phyloP scores from a whole-genome alignment of 1,284 basidiomycete species.

The Cryptococcus maquisensis region DNA sequence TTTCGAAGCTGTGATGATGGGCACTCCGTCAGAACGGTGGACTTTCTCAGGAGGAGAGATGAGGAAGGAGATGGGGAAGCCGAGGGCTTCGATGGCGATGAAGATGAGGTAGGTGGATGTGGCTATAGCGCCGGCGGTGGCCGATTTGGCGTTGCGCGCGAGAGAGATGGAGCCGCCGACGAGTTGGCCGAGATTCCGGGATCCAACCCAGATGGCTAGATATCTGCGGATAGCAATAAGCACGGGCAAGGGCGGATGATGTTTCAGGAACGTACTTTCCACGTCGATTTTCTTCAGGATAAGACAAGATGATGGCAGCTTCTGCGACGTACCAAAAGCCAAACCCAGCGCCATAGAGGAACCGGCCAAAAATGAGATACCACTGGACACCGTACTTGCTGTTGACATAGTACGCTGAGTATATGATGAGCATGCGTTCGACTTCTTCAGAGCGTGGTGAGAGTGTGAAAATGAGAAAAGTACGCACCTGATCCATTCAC shows the following conservation, averaged over 20 bases:
- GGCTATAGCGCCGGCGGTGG: slow-evolving; percentile 19
- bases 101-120: slow-evolving; percentile 33
- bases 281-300: slow-evolving; percentile 21
- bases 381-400: slow-evolving; percentile 19
- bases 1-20: slow-evolving; percentile 18
- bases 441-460: background rate
- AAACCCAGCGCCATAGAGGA: slow-evolving; percentile 21
- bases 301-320: slow-evolving; percentile 23
- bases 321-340: slow-evolving; percentile 29
- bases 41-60: slow-evolving; percentile 30
- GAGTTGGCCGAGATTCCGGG: slow-evolving; percentile 26
- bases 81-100: slow-evolving; percentile 29
- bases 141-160: slow-evolving; percentile 13
- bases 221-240: slow-evolving; percentile 7
- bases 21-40: slow-evolving; percentile 25
- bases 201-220: slow-evolving; percentile 33
- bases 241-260: background rate
- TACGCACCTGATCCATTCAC: slow-evolving; percentile 14
- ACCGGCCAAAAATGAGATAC: slow-evolving; percentile 24
- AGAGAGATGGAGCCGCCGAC: background rate
- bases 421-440: background rate
- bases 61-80: slow-evolving; percentile 14
- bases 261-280: slow-evolving; percentile 15
- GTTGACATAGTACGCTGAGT: slow-evolving; percentile 20
- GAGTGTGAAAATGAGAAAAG: background rate